phyloP scores from a whole-genome alignment of 345 rosid species.

The Odontarrhena argentea region DNA sequence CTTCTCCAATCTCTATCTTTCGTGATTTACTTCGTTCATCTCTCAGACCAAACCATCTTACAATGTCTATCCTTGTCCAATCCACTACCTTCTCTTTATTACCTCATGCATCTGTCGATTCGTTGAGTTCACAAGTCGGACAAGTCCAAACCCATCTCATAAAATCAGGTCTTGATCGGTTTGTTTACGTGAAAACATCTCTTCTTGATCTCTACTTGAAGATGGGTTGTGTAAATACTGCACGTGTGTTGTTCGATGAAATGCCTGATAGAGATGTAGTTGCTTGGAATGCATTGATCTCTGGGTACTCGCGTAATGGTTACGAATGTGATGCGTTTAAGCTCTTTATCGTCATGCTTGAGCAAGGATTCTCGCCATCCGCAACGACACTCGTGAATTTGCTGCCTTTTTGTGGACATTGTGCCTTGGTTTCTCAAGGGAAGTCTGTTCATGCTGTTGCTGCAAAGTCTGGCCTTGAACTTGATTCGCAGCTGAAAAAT shows the following conservation, averaged over 20 bases:
- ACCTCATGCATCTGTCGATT: conserved; percentile 23
- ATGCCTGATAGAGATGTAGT: conserved; percentile 72
- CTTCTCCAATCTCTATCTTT: conserved; percentile 49
- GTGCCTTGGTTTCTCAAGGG: conserved; percentile 56
- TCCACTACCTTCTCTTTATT: conserved; percentile 33
- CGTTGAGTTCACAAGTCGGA: conserved; percentile 37
- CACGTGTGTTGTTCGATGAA: conserved; percentile 58
- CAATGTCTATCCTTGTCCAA: conserved; percentile 61
- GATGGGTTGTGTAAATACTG: conserved; percentile 44
- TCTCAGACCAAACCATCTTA: conserved; percentile 54
- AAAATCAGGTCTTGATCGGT: conserved; percentile 56
- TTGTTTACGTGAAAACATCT: conserved; percentile 61
- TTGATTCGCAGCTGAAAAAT: conserved; percentile 60
- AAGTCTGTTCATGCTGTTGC: conserved; percentile 63
- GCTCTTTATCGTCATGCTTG: conserved; percentile 56
- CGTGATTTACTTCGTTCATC: conserved; percentile 54
- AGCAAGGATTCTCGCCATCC: conserved; percentile 58
- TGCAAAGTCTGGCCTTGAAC: conserved; percentile 56
- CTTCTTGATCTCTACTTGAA: conserved; percentile 51
- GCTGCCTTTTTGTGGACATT: conserved; percentile 63
- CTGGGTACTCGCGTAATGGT: conserved; percentile 71
- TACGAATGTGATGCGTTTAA: conserved; percentile 48
- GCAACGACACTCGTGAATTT: conserved; percentile 58
- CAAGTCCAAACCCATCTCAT: conserved; percentile 59
- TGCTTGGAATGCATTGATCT: conserved; percentile 79